Evolutionary conservation across 2,329 filamentous ascomycete species (phyloP).

Genomic region (Hyphodiscus sp.): DNA sequence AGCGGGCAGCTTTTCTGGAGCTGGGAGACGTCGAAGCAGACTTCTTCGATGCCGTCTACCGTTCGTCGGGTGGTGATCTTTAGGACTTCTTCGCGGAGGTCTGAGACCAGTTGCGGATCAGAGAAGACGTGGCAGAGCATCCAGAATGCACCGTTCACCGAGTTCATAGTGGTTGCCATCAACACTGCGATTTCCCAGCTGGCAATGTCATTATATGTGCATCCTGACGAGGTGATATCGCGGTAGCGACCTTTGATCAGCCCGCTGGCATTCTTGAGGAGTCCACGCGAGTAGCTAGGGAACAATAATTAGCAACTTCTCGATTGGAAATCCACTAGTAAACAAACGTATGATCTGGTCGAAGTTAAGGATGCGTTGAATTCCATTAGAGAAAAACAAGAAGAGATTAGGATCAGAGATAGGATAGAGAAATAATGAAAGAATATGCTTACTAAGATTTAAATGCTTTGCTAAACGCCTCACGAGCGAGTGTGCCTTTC

Average conservation of each 20-base stretch:
- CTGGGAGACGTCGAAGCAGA: constrained; percentile 31
- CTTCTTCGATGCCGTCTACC: constrained; percentile 5
- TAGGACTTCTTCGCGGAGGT: constrained; percentile 28
- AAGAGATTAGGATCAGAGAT: too few relatives aligned
- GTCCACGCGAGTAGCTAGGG: constrained; percentile 17
- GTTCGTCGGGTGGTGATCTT: constrained; percentile 6
- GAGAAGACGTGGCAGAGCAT: constrained; percentile 30
- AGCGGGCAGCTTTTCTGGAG: constrained; percentile 35
- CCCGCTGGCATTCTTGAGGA: constrained; percentile 23
- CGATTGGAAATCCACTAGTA: too few relatives aligned
- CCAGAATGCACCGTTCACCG: constrained; percentile 35
- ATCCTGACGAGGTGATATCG: constrained; percentile 3
- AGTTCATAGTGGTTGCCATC: constrained; percentile 29
- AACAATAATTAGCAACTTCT: too few relatives aligned
- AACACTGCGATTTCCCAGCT: constrained; percentile 29
- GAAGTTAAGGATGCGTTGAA: too few relatives aligned
- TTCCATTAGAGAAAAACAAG: too few relatives aligned
- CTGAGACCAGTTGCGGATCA: constrained; percentile 23
- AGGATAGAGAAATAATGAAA: too few relatives aligned
- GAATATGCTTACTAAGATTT: constrained; percentile 15
- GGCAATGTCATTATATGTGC: constrained; percentile 16
- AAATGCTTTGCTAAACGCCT: constrained; percentile 32
- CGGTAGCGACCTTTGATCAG: constrained; percentile 7
- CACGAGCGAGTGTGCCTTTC: constrained; percentile 25
- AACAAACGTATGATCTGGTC: too few relatives aligned